A percentile compares a stretch with the other conserved stretches of the same genome.
These are phyloP conservation scores for Thoreauomyces humboldtii DNA, from an alignment of 192 early-diverging fungal genomes.

Conservation along the genomic window DNA sequence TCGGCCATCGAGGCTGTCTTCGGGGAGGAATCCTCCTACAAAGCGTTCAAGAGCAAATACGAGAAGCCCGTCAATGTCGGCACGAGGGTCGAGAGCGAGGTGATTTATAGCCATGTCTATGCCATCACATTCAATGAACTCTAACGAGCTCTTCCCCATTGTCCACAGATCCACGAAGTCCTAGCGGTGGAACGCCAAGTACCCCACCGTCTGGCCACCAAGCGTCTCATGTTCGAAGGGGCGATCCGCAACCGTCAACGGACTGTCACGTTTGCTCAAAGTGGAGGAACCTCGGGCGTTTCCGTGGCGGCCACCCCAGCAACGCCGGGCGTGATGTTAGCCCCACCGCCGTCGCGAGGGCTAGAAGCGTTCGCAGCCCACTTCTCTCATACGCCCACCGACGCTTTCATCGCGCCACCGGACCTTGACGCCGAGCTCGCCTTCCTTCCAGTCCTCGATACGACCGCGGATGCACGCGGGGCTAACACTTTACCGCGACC, in stretches of 20 bases:
- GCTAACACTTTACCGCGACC: neutral
- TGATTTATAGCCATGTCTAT: neutral
- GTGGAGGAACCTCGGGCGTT: conserved; percentile 1
- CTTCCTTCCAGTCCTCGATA: neutral
- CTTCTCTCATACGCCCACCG: neutral
- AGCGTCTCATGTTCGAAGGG: conserved; percentile 15
- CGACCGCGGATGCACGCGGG: neutral
- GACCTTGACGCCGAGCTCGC: neutral
- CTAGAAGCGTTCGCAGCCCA: conserved; percentile 12
- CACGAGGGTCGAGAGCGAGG: neutral
- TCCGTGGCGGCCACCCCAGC: neutral
- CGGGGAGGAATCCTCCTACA: neutral
- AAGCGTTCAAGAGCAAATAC: conserved; percentile 9
- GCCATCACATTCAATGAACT: too few species aligned
- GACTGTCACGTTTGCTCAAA: conserved; percentile 7
- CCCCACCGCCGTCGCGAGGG: neutral
- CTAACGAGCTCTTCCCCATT: neutral
- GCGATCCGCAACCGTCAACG: conserved; percentile 11
- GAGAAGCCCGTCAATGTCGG: neutral
- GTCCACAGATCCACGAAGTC: neutral
- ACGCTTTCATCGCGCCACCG: neutral
- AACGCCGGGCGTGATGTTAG: neutral
- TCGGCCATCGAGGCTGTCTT: conserved; percentile 13
- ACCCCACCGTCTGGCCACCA: neutral
- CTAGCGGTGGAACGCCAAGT: neutral